These are phyloP conservation scores for Linderniella brevidens DNA, from an alignment of 257 asterid genomes.

Conservation along the genomic window DNA sequence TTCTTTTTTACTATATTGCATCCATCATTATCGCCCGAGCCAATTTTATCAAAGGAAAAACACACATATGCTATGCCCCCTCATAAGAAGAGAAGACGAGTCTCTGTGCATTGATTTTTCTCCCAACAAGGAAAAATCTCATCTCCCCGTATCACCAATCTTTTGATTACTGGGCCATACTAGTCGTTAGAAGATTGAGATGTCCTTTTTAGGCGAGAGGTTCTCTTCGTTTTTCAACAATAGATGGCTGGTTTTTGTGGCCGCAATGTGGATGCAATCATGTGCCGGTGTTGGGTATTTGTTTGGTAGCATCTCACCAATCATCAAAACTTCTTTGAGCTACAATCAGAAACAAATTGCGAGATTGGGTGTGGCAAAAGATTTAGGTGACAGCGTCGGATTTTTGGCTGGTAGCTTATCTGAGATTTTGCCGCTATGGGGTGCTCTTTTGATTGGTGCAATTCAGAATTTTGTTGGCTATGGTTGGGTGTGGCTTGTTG, in stretches of 20 bases:
- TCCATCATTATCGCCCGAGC: too few species aligned
- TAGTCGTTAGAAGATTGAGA: not conserved
- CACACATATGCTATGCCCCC: too few species aligned
- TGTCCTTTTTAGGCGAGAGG: conserved; percentile 20
- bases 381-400: conserved; percentile 80
- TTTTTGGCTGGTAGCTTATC: conserved; percentile 51
- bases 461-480: conserved; percentile 72
- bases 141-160: too few species aligned
- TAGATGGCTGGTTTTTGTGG: conserved; percentile 87
- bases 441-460: conserved; percentile 50
- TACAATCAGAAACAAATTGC: conserved; percentile 76
- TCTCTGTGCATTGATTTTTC: too few species aligned
- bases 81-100: too few species aligned
- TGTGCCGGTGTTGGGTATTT: conserved; percentile 81
- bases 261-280: conserved; percentile 89
- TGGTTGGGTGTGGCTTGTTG: conserved; percentile 71
- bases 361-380: conserved; percentile 70
- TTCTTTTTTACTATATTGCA: too few species aligned
- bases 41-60: too few species aligned
- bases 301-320: conserved; percentile 78
- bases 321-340: conserved; percentile 49
- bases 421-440: conserved; percentile 68
- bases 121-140: too few species aligned
- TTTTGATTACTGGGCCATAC: too few species aligned
- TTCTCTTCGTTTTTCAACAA: conserved; percentile 24